These are phyloP conservation scores for Aspergillus fischeri DNA, from an alignment of 2,329 filamentous ascomycete genomes.

Conservation along the genomic window DNA sequence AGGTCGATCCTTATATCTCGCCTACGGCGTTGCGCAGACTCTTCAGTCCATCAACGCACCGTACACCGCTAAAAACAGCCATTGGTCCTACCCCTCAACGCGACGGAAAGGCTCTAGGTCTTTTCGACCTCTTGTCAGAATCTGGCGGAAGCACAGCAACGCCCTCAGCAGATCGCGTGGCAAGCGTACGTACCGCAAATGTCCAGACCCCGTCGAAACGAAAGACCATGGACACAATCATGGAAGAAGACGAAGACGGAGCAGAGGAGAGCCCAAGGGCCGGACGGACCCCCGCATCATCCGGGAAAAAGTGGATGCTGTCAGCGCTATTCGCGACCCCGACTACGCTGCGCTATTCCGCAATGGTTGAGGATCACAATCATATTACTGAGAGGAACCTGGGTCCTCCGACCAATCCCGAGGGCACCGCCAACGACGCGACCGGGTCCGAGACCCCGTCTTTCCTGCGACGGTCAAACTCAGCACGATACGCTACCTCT, in stretches of 20 bases:
- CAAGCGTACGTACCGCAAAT: conserved; percentile 22
- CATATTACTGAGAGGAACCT: conserved; percentile 7
- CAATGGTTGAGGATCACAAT: conserved; percentile 35
- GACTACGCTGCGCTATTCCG: conserved; percentile 40
- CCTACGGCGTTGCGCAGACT: conserved; percentile 36
- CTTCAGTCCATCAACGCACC: conserved; percentile 35
- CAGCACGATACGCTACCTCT: conserved; percentile 23
- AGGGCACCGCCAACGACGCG: conserved; percentile 9
- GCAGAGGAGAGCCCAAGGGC: conserved; percentile 21
- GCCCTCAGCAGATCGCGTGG: conserved; percentile 27
- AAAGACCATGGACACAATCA: conserved; percentile 24
- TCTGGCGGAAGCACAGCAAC: conserved; percentile 35
- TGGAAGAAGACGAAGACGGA: conserved; percentile 25
- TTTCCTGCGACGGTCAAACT: conserved; percentile 37
- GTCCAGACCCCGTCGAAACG: conserved; percentile 37
- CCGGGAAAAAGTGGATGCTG: conserved; percentile 43
- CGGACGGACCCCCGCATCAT: conserved; percentile 40
- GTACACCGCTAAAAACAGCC: conserved; percentile 33
- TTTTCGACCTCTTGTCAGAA: conserved; percentile 46
- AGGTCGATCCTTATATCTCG: conserved; percentile 44
- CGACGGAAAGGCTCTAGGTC: conserved; percentile 45
- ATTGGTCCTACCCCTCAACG: conserved; percentile 49
- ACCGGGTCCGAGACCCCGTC: conserved; percentile 34
- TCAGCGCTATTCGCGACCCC: conserved; percentile 45
- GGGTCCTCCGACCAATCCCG: conserved; percentile 1